Percentiles rank a stretch among this genome's conserved stretches.
Evolutionary conservation across 2,329 filamentous ascomycete genomes (phyloP).

Genomic region (Ophiocordyceps unilateralis): DNA sequence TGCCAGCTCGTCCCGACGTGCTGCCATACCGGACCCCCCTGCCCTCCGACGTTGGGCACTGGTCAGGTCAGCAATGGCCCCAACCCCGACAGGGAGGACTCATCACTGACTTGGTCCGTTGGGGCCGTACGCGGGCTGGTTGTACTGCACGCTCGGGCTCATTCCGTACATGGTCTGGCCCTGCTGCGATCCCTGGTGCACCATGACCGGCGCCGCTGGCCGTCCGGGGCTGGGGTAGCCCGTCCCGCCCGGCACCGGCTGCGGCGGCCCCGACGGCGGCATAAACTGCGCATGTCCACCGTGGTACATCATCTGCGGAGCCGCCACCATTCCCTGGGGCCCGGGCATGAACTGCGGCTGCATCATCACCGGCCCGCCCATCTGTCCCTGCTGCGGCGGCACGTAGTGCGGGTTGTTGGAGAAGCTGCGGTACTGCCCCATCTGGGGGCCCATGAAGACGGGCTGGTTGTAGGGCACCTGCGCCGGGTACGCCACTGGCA

Average conservation of each 20-base stretch:
- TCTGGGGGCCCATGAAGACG: slow-evolving; percentile 57
- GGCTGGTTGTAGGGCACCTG: slow-evolving; percentile 57
- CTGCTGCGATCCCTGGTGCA: slow-evolving; percentile 83
- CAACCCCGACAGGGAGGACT: slow-evolving; percentile 1
- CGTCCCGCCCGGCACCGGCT: slow-evolving; percentile 46
- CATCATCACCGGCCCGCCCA: slow-evolving; percentile 72
- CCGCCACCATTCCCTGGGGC: slow-evolving; percentile 50
- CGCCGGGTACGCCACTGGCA: slow-evolving; percentile 52
- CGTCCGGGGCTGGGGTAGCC: slow-evolving; percentile 83
- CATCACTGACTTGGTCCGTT: slow-evolving; percentile 50
- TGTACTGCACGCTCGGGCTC: slow-evolving; percentile 58
- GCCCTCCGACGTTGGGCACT: slow-evolving; percentile 46
- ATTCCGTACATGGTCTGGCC: slow-evolving; percentile 65
- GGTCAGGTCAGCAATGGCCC: slow-evolving; percentile 18
- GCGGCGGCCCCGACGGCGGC: slow-evolving; percentile 37
- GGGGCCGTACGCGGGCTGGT: slow-evolving; percentile 53
- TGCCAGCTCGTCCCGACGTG: slow-evolving; percentile 51
- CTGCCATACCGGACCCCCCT: slow-evolving; percentile 39
- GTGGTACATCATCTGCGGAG: slow-evolving; percentile 74
- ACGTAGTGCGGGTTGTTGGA: slow-evolving; percentile 57
- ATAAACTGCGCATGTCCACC: slow-evolving; percentile 46
- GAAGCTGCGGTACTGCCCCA: slow-evolving; percentile 52
- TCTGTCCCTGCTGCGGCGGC: slow-evolving; percentile 49
- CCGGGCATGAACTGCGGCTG: slow-evolving; percentile 58
- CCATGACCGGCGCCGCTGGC: slow-evolving; percentile 74